Percentiles rank a stretch among this genome's conserved stretches.
Evolutionary conservation across 805 yeast species (phyloP).

Genomic region (Saturnispora mendoncae): DNA sequence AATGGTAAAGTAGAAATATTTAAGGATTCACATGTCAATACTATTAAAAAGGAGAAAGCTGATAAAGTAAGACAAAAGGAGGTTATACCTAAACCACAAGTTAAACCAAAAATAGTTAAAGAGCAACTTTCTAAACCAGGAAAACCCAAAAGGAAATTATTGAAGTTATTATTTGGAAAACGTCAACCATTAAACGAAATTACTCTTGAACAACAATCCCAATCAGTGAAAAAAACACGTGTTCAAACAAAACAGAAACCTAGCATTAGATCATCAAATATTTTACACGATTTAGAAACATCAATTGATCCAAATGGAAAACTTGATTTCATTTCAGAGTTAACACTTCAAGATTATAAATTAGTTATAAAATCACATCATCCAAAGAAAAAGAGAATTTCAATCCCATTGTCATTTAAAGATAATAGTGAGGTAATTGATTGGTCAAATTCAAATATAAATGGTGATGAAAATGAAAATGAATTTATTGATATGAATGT

Average conservation of each 20-base stretch:
- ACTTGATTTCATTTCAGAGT: background rate
- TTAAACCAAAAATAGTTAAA: conserved; percentile 30
- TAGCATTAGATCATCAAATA: background rate
- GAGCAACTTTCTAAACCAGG: conserved; percentile 5
- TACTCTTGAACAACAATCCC: too few relatives aligned
- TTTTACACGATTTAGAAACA: background rate
- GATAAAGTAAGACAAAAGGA: background rate
- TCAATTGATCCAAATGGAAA: conserved; percentile 12
- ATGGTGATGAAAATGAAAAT: conserved; percentile 3
- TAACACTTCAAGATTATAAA: conserved; percentile 25
- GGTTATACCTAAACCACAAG: conserved; percentile 54
- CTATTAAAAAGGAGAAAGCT: conserved; percentile 37
- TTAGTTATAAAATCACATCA: background rate
- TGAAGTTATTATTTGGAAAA: background rate
- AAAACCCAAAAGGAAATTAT: conserved; percentile 1
- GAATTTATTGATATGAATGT: conserved; percentile 12
- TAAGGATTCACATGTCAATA: conserved; percentile 34
- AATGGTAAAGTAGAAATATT: conserved; percentile 44
- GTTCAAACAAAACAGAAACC: background rate
- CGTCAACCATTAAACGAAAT: background rate
- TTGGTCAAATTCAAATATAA: conserved; percentile 27
- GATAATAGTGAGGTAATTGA: conserved; percentile 11
- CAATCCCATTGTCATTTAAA: conserved; percentile 9
- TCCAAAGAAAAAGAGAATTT: conserved; percentile 1
- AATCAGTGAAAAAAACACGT: too few relatives aligned